Percentiles rank a stretch among this genome's conserved stretches.
phyloP scores from a whole-genome alignment of 129 eudicot genomes.

The Pseudognaphalium luteoalbum region DNA sequence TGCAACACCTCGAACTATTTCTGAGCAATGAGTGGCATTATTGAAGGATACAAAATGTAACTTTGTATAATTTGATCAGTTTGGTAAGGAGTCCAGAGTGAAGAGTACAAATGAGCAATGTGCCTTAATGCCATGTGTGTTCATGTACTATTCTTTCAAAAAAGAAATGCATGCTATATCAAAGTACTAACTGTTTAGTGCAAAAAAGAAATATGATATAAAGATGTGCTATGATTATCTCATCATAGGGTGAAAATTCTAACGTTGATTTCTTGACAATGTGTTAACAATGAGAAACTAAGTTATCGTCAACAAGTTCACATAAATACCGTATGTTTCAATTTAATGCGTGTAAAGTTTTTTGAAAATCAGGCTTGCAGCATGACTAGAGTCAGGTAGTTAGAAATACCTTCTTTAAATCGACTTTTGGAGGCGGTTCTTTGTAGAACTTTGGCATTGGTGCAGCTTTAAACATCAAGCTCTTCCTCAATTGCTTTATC shows the following conservation, averaged over 20 bases:
- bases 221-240: neutral
- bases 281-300: neutral
- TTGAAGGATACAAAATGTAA: neutral
- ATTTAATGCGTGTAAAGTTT: neutral
- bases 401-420: constrained; percentile 38
- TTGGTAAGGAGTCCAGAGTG: neutral
- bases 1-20: neutral
- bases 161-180: neutral
- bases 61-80: neutral
- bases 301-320: neutral
- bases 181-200: neutral
- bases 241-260: neutral
- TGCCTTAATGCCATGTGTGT: neutral
- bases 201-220: neutral
- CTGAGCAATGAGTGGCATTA: neutral
- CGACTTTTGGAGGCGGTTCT: constrained; percentile 47
- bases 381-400: neutral
- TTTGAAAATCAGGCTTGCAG: neutral
- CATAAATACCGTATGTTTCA: neutral
- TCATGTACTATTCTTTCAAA: neutral
- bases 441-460: constrained; percentile 46
- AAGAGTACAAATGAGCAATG: neutral
- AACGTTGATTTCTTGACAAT: neutral
- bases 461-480: constrained; percentile 46
- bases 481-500: constrained; percentile 80